Evolutionary conservation across 2,329 filamentous ascomycete genomes (phyloP), one percentile per base, ranked within the genome.

Genomic region (Ophiocordyceps camponoti-leonardi): DNA sequence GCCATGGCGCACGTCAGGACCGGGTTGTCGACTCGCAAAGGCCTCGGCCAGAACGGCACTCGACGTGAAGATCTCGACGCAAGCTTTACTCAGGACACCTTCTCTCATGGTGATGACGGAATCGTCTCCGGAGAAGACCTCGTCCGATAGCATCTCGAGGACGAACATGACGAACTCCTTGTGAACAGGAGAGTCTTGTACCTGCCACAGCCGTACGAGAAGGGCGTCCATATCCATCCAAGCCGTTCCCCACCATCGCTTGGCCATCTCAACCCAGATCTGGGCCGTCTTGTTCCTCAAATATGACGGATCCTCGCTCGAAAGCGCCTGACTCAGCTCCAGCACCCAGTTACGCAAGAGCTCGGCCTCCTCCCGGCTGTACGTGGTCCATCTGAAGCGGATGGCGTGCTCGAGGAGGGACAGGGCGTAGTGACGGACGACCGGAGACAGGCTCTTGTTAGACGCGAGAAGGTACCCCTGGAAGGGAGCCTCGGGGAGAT

Each of bases 211-310:
- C 55, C 79, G 75, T 41, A 88, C 76, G 46, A 98, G 72, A 57
- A 84, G 72, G 50, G 79, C 67, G 60, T 98, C 93, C 90, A 98
- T 94, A 58, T 93, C 80, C 68, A 83, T 79, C 92, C 93, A 98
- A 49, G 92, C 83, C 30, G 77, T 72, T n/a, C 75, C 86, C 92
- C 92, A 98, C 58, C 79, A 84, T 55, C 90, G 77, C 67, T 96
- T 96, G 39, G 88, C 87, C 45, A 94, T 72, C 62, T 96, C 92
- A 8, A 88, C 85, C 92, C 92, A 98, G 49, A 98, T 67, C 63
- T 94, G 83, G 26, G 86, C 86, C 31, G 92, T 81, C 67, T 98
- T 98, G 70, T 94, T 96, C 53, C 90, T 76, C 51, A 95, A 68
- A 59, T 88, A 98, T 30, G 74, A 62, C 3, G 86, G 85, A 58